A percentile compares a stretch with the other conserved stretches of the same genome.
phyloP scores from a whole-genome alignment of 176 grass and related monocot species.

The Stipa capillata region DNA sequence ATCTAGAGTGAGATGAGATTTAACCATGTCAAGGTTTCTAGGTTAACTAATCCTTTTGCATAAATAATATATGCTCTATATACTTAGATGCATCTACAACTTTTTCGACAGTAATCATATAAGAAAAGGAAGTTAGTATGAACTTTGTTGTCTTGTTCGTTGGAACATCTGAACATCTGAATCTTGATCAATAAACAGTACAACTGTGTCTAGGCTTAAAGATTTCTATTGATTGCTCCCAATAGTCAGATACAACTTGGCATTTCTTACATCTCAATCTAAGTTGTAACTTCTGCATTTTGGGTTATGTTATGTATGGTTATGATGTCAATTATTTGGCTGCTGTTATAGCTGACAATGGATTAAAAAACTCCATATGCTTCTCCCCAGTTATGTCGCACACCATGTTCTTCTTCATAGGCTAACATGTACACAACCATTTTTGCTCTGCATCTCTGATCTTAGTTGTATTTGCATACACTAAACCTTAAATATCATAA shows the following conservation, averaged over 20 bases:
- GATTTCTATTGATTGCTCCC: neutral
- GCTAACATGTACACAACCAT: neutral
- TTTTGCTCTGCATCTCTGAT: no score
- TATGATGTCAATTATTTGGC: neutral
- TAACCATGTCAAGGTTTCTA: no score
- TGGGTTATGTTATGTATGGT: neutral
- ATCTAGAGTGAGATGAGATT: no score
- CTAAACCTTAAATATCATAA: neutral
- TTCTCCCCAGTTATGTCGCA: constrained; percentile 6
- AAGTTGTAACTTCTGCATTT: neutral
- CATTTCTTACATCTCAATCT: neutral
- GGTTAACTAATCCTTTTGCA: no score
- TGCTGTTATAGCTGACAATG: constrained; percentile 21
- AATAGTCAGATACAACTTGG: neutral
- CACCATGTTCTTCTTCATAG: constrained; percentile 31
- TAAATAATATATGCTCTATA: no score
- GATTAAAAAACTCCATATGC: constrained; percentile 22
- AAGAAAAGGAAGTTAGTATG: neutral
- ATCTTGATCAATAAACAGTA: neutral
- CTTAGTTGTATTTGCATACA: neutral
- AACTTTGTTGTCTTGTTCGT: constrained; percentile 4
- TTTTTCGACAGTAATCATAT: no score
- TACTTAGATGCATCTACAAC: no score
- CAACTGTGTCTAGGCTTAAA: constrained; percentile 18
- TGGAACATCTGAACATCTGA: neutral